These are phyloP conservation scores for Cutaneotrichosporon dermatis DNA, from an alignment of 1,284 basidiomycete species.

Conservation along the genomic window DNA sequence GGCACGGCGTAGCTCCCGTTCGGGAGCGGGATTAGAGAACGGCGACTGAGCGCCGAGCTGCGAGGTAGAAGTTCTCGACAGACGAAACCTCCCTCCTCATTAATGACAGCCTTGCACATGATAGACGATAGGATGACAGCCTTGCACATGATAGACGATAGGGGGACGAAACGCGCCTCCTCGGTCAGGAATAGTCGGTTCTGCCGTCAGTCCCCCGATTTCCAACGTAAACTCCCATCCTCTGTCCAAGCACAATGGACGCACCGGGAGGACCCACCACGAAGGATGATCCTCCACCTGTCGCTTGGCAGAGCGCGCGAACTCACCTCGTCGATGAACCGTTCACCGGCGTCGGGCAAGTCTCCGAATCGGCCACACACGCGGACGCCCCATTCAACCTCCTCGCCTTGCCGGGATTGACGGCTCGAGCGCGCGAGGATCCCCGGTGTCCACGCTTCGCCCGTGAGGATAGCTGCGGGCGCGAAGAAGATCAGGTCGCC, in stretches of 20 bases:
- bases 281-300: no score
- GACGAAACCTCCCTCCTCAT: background rate
- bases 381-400: background rate
- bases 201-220: conserved; percentile 3
- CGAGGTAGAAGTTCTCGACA: background rate
- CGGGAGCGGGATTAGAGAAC: background rate
- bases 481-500: conserved; percentile 26
- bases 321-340: background rate
- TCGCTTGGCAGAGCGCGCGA: no score
- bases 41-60: background rate
- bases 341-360: conserved; percentile 1
- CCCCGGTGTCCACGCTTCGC: conserved; percentile 18
- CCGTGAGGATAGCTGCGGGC: background rate
- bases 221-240: no score
- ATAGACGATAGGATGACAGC: background rate
- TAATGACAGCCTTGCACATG: background rate
- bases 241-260: no score
- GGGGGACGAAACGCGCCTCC: background rate
- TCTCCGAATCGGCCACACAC: conserved; percentile 2
- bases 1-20: background rate
- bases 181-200: conserved; percentile 7
- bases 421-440: conserved; percentile 1
- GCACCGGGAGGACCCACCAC: no score
- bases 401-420: background rate
- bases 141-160: background rate